These are phyloP conservation scores for Ophiognomonia clavigignenti-juglandacearum DNA, from an alignment of 2,329 filamentous ascomycete genomes.

Conservation along the genomic window DNA sequence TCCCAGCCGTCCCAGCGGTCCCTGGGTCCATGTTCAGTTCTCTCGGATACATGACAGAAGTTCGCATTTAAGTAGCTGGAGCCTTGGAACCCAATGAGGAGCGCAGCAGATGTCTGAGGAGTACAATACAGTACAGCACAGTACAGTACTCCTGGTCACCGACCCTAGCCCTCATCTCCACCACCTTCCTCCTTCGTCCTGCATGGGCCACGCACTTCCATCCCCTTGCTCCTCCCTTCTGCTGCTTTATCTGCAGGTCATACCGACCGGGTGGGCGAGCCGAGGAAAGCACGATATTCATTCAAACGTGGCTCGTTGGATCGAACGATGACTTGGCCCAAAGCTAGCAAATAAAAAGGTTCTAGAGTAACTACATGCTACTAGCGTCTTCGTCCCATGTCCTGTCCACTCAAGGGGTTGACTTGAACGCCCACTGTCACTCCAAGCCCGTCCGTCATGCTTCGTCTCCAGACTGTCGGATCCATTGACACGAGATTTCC, in stretches of 20 bases:
- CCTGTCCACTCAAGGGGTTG: conserved; percentile 9
- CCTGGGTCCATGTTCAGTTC: background rate
- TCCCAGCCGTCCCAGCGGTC: background rate
- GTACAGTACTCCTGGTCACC: too few relatives aligned
- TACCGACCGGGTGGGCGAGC: background rate
- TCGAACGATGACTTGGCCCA: too few relatives aligned
- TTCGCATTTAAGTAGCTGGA: too few relatives aligned
- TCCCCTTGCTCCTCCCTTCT: background rate
- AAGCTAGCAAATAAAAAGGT: background rate
- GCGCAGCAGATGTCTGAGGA: too few relatives aligned
- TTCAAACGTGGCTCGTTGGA: too few relatives aligned
- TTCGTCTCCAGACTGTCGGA: conserved; percentile 19
- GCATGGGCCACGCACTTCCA: too few relatives aligned
- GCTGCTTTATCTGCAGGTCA: background rate
- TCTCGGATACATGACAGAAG: background rate
- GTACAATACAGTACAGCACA: too few relatives aligned
- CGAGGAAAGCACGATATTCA: too few relatives aligned
- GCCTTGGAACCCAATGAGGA: too few relatives aligned
- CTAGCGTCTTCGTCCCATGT: conserved; percentile 16
- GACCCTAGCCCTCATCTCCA: background rate
- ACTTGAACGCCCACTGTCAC: conserved; percentile 6
- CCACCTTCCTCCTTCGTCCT: conserved; percentile 1
- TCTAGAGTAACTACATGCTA: conserved; percentile 7
- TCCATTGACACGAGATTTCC: conserved; percentile 12
- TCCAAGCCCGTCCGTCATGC: conserved; percentile 9